Percentiles rank a stretch among this genome's conserved stretches.
phyloP scores from a whole-genome alignment of 2,329 filamentous ascomycete species.

The Clarireedia sp. region DNA sequence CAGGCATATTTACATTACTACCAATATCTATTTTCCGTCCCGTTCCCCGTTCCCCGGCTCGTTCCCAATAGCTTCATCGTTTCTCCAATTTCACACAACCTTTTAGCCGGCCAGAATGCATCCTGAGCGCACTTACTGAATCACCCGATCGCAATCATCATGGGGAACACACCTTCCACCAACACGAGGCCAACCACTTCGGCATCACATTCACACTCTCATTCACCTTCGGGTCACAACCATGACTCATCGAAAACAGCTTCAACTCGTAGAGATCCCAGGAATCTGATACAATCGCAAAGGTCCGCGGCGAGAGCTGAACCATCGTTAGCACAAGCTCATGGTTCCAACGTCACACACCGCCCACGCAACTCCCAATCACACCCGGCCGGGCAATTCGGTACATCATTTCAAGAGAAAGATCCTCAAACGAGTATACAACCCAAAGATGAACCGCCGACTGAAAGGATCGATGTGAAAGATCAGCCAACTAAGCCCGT shows the following conservation, averaged over 20 bases:
- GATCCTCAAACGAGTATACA: conserved; percentile 20
- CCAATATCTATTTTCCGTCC: too few relatives aligned
- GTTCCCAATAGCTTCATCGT: too few relatives aligned
- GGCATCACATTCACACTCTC: conserved; percentile 23
- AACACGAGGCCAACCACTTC: conserved; percentile 32
- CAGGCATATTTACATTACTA: too few relatives aligned
- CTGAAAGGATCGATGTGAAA: conserved; percentile 30
- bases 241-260: conserved; percentile 24
- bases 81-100: not conserved
- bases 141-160: conserved; percentile 25
- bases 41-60: too few relatives aligned
- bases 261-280: conserved; percentile 33
- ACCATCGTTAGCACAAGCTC: conserved; percentile 51
- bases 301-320: conserved; percentile 53
- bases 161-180: conserved; percentile 40
- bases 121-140: conserved; percentile 2
- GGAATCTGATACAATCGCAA: conserved; percentile 47
- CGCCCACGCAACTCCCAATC: conserved; percentile 24
- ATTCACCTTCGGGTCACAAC: conserved; percentile 24
- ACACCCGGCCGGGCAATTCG: conserved; percentile 14
- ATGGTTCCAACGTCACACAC: conserved; percentile 27
- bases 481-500: conserved; percentile 48
- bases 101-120: not conserved
- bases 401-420: conserved; percentile 18
- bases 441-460: conserved; percentile 21